phyloP scores from a whole-genome alignment of 441 rosid species.

The Erodium texanum region DNA sequence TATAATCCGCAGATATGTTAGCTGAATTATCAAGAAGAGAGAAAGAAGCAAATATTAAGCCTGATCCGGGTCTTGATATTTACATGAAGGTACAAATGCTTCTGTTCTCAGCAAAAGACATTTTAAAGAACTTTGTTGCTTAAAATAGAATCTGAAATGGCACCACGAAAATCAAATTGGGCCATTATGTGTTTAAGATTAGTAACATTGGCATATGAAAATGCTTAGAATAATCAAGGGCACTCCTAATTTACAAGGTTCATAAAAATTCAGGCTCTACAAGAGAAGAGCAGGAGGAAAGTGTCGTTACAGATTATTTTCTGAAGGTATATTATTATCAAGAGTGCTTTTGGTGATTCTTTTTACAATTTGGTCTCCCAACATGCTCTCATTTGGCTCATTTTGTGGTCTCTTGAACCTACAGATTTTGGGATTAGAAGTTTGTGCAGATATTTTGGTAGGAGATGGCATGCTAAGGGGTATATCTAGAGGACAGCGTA shows the following conservation, averaged over 20 bases:
- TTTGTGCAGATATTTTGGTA: conserved; percentile 68
- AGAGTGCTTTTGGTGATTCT: no score
- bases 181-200: no score
- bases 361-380: no score
- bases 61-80: conserved; percentile 50
- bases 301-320: conserved; percentile 54
- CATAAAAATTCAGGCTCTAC: conserved; percentile 36
- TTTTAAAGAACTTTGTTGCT: no score
- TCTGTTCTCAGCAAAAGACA: not conserved
- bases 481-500: conserved; percentile 82
- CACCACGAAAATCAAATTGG: no score
- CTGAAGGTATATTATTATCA: conserved; percentile 34
- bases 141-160: no score
- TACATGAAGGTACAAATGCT: conserved; percentile 45
- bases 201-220: no score
- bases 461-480: conserved; percentile 82
- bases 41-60: conserved; percentile 39
- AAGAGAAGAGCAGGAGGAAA: conserved; percentile 48
- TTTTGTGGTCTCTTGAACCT: not conserved
- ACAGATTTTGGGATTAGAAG: conserved; percentile 76
- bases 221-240: no score
- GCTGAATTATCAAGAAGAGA: conserved; percentile 43
- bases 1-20: conserved; percentile 34
- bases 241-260: no score
- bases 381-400: no score